Evolutionary conservation across 2,329 filamentous ascomycete species (phyloP), one percentile per base, ranked within the genome.

Genomic region (Aaosphaeria arxii): DNA sequence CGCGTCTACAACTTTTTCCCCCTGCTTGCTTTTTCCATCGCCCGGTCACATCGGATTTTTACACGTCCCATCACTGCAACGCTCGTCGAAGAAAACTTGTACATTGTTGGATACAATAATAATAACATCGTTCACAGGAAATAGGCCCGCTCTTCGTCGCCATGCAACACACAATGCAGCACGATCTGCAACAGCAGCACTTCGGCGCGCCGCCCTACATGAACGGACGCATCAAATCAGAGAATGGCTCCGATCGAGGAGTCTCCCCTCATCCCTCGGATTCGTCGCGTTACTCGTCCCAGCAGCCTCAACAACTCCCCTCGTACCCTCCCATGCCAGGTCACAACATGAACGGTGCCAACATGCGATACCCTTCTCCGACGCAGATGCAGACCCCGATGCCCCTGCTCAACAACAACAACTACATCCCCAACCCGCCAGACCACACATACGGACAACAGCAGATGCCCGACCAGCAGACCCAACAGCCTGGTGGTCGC

Each of bases 161-260:
- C 45, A 73, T 72, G 70, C 69, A 71, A 52, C 69, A 72, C 62
- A 60, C 65, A 30, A 72, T 72, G 69, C 69, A 71, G 57, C 68
- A 70, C 64, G 64, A 71, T 6, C 58, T 67, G 45, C 66, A 68
- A 56, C 69, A 63, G 54, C 70, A 70, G 53, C 72, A 75, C 58
- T 76, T 72, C 53, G 72, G 74, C 42, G 75, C 76, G 59, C 70
- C 75, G 48, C 72, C 74, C 59, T 70, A 76, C 70, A 66, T 73
- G 54, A 74, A 74, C 61, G 71, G 70, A 61, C 69, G 74, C 64
- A 77, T 78, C 70, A 78, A 78, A 56, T 81, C 79, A 45, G 79
- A 81, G 66, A 82, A 76, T 66, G 79, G 79, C 62, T 80, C 80
- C 50, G 81, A 84, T 58, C 79, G 80, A 52, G 79, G 77, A 55